Evolutionary conservation across 768 basidiomycete species (phyloP), one percentile per base, ranked within the genome.

Genomic region (Boletus vermiculosoides): DNA sequence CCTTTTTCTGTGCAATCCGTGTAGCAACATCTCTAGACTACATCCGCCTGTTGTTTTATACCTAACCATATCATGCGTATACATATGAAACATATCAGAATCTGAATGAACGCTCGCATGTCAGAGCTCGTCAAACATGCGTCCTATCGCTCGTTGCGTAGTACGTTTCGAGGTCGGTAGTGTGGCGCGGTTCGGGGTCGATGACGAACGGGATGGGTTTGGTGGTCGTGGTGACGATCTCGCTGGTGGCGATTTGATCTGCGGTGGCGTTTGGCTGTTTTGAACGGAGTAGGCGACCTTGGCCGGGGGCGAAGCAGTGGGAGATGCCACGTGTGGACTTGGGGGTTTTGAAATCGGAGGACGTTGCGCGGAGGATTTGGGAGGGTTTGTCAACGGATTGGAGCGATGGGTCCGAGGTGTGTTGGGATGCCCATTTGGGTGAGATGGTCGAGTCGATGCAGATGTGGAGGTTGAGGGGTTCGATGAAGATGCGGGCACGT

Each of bases 21-120:
- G 56, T 63, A 63, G 56, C 56, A 61, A 50, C 9, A 28, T 30
- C 33, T 13, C 31, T 60, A 60, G 59, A 61, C 2, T 55, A 42
- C 37, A 40, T 20, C 12, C 22, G 16, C 31, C 45, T 62, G 60
- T 57, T 50, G 44, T 52, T 22, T 31, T 59, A 59, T 59, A 59
- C 45, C 36, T 59, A 36, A 47, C 16, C 49, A 56, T 52, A 59
- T n/a, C n/a, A 40, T 25, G 23, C 34, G 1, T 36, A 41, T 50
- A 52, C 22, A 23, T 1, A 31, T 39, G 12, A n/a, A 18, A 25
- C 33, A 8, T n/a, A 11, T 16, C 12, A 4, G 22, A 4, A 12
- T 12, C 18, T 25, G 36, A 50, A 33, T 39, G n/a, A 16, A 22
- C 6, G 10, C 16, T 34, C 15, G 10, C 16, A n/a, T 25, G 6